Base-by-base conservation (phyloP, 257 asterid genomes). In the Primulina tabacum region DNA sequence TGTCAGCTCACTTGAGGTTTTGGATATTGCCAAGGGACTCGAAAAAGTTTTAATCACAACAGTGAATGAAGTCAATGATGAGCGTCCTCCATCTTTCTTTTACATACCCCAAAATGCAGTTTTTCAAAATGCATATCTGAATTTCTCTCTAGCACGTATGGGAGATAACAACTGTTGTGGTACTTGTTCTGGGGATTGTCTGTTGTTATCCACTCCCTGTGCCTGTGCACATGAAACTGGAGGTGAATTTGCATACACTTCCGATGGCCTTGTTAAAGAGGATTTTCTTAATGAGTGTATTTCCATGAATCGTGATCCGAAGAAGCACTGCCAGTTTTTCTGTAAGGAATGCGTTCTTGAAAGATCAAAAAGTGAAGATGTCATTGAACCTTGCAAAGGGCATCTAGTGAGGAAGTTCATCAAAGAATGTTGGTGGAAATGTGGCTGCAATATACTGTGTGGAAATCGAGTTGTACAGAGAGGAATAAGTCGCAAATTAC, bases 341-440 rank as follows among this genome's bases (percentile, higher is more conserved):
- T 89, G 95, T 53, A 61, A 71, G 21, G 95, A 87, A 38, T 89
- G 96, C 76, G 92, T 94, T 17, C 66, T 83, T n/a, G 88, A 82
- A 77, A 77, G 86, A 76, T 73, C 81, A 40, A 80, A 77, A 65
- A 77, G 20, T 64, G 73, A 69, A 58, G 57, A 28, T 59, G 40
- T 21, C 35, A 73, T 85, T 67, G 77, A 63, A 66, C 69, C 64
- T 35, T 87, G 96, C 81, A 84, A 78, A 63, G 92, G 96, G 59
- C 92, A 89, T 56, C 7, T 77, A 52, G 76, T 68, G 60, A 84
- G 87, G 78, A 84, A 73, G 57, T 89, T 89, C 81, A 79, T 89
- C 30, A 89, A 88, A 76, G 96, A 89, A 71, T 89, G 95, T 81
- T 87, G 96, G 95, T 73, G 74, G 71, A 85, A 87, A 81, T 89